Percentiles rank a stretch among this genome's conserved stretches.
phyloP scores from a whole-genome alignment of 345 rosid species.

The Bruguiera gymnorhiza region DNA sequence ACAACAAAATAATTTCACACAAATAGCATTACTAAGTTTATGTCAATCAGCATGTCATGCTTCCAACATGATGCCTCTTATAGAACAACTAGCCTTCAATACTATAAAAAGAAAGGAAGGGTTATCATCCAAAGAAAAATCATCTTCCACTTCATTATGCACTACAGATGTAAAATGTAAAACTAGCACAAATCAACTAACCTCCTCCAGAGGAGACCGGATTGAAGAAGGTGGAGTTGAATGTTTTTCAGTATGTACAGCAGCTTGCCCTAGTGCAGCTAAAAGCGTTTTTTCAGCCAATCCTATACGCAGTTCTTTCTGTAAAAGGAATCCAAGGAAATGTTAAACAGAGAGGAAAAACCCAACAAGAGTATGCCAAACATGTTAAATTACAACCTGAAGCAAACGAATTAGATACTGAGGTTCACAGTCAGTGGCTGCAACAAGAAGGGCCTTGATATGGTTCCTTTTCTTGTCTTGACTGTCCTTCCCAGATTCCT shows the following conservation, averaged over 20 bases:
- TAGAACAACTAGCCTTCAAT: too few species aligned
- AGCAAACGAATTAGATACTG: conserved; percentile 85
- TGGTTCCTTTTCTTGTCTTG: conserved; percentile 89
- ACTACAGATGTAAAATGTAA: background rate
- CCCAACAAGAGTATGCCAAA: background rate
- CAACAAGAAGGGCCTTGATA: conserved; percentile 90
- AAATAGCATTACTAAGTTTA: too few species aligned
- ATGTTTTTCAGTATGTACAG: conserved; percentile 67
- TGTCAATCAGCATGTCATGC: too few species aligned
- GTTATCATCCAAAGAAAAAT: too few species aligned
- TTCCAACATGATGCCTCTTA: too few species aligned
- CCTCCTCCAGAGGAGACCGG: conserved; percentile 90
- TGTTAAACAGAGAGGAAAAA: conserved; percentile 3
- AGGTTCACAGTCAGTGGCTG: conserved; percentile 95
- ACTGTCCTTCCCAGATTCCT: conserved; percentile 97
- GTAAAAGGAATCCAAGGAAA: conserved; percentile 19
- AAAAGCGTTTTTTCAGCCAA: conserved; percentile 84
- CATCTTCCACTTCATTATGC: background rate
- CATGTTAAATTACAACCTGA: conserved; percentile 53
- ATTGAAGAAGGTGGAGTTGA: conserved; percentile 58
- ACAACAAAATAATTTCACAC: too few species aligned
- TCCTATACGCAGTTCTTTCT: conserved; percentile 79
- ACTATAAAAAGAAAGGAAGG: too few species aligned
- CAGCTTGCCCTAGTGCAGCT: conserved; percentile 91
- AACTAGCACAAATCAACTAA: conserved; percentile 23